These are phyloP conservation scores for Fraxinus cuspidata DNA, from an alignment of 257 asterid genomes.

Conservation along the genomic window DNA sequence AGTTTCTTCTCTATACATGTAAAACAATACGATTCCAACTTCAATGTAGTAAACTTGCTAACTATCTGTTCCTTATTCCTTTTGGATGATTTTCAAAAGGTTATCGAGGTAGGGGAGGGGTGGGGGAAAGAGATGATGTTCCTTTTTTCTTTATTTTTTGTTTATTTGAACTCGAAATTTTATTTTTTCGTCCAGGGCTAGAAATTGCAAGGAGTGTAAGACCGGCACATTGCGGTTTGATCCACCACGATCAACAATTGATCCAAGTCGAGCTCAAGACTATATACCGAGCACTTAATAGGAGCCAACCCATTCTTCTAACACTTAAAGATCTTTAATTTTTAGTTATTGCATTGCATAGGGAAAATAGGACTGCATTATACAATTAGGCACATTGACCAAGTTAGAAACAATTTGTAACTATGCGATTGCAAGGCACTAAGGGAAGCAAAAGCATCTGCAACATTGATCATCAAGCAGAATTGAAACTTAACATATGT, in stretches of 20 bases:
- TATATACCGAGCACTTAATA: too few species aligned
- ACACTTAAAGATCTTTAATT: too few species aligned
- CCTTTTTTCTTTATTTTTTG: background rate
- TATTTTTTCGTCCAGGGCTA: background rate
- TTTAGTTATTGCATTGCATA: too few species aligned
- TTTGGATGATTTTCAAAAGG: background rate
- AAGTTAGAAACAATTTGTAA: too few species aligned
- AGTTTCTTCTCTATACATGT: background rate
- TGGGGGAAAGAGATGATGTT: background rate
- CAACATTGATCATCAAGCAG: constrained; percentile 2
- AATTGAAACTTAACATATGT: background rate
- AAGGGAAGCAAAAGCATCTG: background rate
- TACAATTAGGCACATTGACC: too few species aligned
- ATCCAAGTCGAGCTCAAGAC: too few species aligned
- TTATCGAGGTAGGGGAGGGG: background rate
- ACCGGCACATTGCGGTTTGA: too few species aligned
- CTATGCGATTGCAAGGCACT: too few species aligned
- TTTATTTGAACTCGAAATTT: background rate
- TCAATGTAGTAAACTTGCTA: background rate
- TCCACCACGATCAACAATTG: too few species aligned
- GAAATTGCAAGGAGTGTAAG: too few species aligned
- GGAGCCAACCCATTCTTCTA: too few species aligned
- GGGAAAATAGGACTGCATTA: too few species aligned
- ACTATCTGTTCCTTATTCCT: background rate
- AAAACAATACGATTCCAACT: background rate